Base-by-base conservation (phyloP, 2,329 filamentous ascomycete genomes). In the Epichloe gansuensis region DNA sequence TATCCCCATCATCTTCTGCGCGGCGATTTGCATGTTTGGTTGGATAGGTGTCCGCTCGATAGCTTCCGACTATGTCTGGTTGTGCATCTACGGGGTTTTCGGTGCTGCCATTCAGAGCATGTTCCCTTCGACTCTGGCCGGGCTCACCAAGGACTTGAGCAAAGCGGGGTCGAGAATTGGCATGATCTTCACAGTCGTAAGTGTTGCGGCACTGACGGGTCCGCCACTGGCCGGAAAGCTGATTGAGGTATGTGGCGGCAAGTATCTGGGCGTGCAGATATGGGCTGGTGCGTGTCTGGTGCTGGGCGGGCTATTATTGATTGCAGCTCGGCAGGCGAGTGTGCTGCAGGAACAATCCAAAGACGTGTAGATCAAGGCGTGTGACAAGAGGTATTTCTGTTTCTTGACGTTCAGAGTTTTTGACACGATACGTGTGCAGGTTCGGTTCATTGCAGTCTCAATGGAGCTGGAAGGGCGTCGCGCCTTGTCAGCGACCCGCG, bases 101-200 rank as follows among this genome's bases (percentile, higher is more conserved):
- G 80, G 75, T 0, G 82, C 81, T 0, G 81, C 74, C 0, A 77
- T 87, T 46, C 83, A 87, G 65, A 75, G 76, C 6, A 62, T 88
- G 11, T 86, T 87, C 59, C 83, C 85, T 0, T 80, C 82, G 0
- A 63, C 65, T 5, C 56, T 64, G 12, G 65, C 64, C 1, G 59
- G 75, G 28, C 63, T 83, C 52, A 78, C 74, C 4, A 70, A 69
- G 4, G 78, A 82, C 57, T 61, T 77, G 55, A 66, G 70, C 12
- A 80, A 79, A 61, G 68, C 72, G 4, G 80, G 80, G 0, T 75
- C 76, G 2, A 67, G 78, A 6, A 78, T 82, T 56, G 80, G 80
- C 49, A 82, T 83, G 79, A 68, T 75, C 1, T 81, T 82, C 48
- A 77, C 75, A 0, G 74, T 80, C 17, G 72, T 75, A 53, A 78